Evolutionary conservation across 805 yeast genomes (phyloP).

Genomic region (Kazachstania martiniae): DNA sequence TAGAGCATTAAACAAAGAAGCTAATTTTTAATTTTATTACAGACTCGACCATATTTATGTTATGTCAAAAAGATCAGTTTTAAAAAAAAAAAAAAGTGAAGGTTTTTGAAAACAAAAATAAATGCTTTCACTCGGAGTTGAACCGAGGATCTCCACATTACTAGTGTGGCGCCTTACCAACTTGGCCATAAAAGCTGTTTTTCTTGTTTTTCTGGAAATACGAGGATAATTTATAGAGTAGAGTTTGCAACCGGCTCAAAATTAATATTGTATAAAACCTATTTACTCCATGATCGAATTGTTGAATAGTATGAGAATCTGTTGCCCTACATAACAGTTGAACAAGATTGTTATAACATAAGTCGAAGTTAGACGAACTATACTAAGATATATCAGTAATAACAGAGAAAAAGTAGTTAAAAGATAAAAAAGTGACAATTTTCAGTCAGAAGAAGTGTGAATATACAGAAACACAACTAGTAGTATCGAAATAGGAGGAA

Average conservation of each 20-base stretch:
- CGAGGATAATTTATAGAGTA: background rate
- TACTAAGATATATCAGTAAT: too few relatives aligned
- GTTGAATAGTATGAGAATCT: background rate
- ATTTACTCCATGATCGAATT: background rate
- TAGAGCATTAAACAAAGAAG: background rate
- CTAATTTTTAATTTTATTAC: background rate
- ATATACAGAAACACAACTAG: too few relatives aligned
- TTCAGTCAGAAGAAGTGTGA: too few relatives aligned
- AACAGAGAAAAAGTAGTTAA: too few relatives aligned
- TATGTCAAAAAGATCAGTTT: background rate
- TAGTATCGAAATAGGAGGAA: too few relatives aligned
- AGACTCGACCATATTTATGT: background rate
- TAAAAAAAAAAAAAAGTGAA: too few relatives aligned
- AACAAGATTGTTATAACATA: too few relatives aligned
- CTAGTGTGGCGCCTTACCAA: slow-evolving; percentile 86
- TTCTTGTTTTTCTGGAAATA: background rate
- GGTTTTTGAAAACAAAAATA: slow-evolving; percentile 13
- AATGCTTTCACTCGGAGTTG: slow-evolving; percentile 62
- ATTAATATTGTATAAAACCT: background rate
- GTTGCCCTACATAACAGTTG: background rate
- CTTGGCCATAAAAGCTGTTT: slow-evolving; percentile 45
- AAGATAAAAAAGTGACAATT: too few relatives aligned
- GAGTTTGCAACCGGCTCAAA: background rate
- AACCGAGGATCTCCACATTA: slow-evolving; percentile 80
- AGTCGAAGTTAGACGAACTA: background rate